Percentiles rank a stretch among this genome's conserved stretches.
phyloP scores from a whole-genome alignment of 768 basidiomycete species.

The Rickenella mellea region DNA sequence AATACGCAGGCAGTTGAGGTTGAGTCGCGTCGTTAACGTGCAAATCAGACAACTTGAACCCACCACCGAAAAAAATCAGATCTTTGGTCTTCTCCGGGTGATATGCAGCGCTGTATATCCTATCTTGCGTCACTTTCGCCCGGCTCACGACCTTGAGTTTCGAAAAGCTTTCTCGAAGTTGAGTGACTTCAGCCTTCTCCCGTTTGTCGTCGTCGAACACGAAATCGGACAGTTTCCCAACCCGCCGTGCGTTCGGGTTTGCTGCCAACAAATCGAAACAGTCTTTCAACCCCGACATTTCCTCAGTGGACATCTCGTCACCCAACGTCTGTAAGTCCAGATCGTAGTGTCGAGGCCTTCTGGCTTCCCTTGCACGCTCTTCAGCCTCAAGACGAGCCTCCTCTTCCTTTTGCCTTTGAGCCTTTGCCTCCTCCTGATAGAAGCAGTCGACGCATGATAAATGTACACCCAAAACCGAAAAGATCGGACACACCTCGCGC shows the following conservation, averaged over 20 bases:
- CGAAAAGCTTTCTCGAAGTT: conserved; percentile 44
- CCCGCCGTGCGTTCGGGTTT: conserved; percentile 25
- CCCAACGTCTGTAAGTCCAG: conserved; percentile 50
- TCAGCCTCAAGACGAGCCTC: conserved; percentile 53
- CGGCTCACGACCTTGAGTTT: conserved; percentile 58
- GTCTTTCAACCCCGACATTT: conserved; percentile 35
- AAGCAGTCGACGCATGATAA: not conserved
- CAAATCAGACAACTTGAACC: conserved; percentile 5
- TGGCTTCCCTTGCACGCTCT: conserved; percentile 52
- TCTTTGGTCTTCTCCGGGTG: conserved; percentile 77
- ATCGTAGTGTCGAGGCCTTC: conserved; percentile 58
- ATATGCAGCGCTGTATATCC: conserved; percentile 72
- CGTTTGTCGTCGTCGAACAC: conserved; percentile 34
- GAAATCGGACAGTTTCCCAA: conserved; percentile 42
- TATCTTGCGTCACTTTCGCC: conserved; percentile 70
- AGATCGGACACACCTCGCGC: conserved; percentile 44
- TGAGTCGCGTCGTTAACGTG: not conserved
- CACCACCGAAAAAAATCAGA: conserved; percentile 81
- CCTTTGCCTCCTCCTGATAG: conserved; percentile 39
- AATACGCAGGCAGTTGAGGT: not conserved
- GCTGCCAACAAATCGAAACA: conserved; percentile 33
- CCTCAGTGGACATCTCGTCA: conserved; percentile 36
- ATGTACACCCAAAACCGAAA: not conserved
- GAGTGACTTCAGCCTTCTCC: conserved; percentile 38
- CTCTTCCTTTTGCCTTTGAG: conserved; percentile 42